A percentile compares a stretch with the other conserved stretches of the same genome.
phyloP scores from a whole-genome alignment of 2,329 filamentous ascomycete species.

The Colletotrichum navitas region DNA sequence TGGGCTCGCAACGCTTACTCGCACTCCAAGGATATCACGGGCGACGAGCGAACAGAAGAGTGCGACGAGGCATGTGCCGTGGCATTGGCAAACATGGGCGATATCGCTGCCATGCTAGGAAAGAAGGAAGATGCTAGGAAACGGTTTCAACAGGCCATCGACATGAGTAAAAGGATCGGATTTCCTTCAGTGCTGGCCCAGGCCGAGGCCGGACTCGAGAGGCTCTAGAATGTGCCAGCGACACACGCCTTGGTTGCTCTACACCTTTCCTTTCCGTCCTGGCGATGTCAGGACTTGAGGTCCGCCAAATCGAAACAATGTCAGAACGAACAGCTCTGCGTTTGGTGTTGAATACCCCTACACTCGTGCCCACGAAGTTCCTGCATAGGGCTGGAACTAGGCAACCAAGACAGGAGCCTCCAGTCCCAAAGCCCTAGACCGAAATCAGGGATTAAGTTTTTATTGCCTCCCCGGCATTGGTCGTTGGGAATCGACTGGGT shows the following conservation, averaged over 20 bases:
- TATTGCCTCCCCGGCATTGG: slow-evolving; percentile 1
- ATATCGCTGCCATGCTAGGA: slow-evolving; percentile 82
- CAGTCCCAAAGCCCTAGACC: slow-evolving; percentile 3
- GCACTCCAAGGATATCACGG: slow-evolving; percentile 73
- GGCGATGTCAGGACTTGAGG: neutral
- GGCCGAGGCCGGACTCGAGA: slow-evolving; percentile 63
- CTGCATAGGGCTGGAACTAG: slow-evolving; percentile 37
- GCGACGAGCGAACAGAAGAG: slow-evolving; percentile 77
- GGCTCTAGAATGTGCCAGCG: slow-evolving; percentile 19
- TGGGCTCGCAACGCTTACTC: slow-evolving; percentile 85
- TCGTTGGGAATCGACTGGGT: slow-evolving; percentile 1
- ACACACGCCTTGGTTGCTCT: neutral
- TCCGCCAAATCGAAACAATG: neutral
- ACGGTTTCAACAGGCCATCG: slow-evolving; percentile 77
- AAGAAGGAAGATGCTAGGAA: slow-evolving; percentile 73
- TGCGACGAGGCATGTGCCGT: slow-evolving; percentile 88
- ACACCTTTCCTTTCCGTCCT: neutral
- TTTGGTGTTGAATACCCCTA: neutral
- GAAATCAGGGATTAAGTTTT: slow-evolving; percentile 13
- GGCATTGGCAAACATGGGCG: slow-evolving; percentile 87
- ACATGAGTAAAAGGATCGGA: slow-evolving; percentile 67
- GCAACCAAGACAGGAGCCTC: neutral
- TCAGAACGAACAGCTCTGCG: neutral
- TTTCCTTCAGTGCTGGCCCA: slow-evolving; percentile 66
- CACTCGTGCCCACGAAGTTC: slow-evolving; percentile 14